Base-by-base conservation (phyloP, 1,284 basidiomycete species). In the Vanrija sp. region DNA sequence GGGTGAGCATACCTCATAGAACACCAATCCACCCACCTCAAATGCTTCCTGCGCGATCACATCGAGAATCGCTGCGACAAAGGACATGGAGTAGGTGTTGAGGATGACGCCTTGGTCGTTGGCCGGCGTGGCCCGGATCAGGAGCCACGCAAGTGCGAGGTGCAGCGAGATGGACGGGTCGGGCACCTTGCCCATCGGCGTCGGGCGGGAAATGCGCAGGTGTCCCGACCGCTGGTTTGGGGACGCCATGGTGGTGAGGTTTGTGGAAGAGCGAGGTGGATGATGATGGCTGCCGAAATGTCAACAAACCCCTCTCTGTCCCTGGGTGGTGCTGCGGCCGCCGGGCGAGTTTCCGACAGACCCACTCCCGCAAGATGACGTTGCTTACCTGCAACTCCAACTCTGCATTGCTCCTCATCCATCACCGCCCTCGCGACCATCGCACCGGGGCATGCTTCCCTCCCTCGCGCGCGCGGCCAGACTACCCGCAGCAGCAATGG, bases 61-160 rank as follows among this genome's bases (percentile, higher is more conserved):
- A 26, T 64, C 54, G 3, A 72, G 60, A 16, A 73, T 61, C 7
- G 61, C 47, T 7, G 67, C 51, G 3, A 62, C 61, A 56, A 75
- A 75, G 0, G 57, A 43, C 12, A 52, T 43, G 34, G 68, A 69
- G 52, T 66, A 71, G 16, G 67, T 19, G 16, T 55, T 55, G 12
- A 65, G 25, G 10, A 65, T 63, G 39, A 60, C 60, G 23, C 63
- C 57, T 25, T 62, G 51, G 8, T 62, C 57, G 40, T 16, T 38
- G 12, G n/a, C 10, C 16, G 61, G 61, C 18, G 57, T 57, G 3
- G 44, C 55, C n/a, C 47, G 40, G 6, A 71, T 55, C 43, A 69
- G 56, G 2, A 74, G 46, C 63, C 65, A 68, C 0, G 61, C 66
- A 21, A 73, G 58, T 9, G 73, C 70, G 0, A 73, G 54, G 47